Conservation (phyloP, 2,329 filamentous ascomycete species). For the Fusarium sulawesiense region DNA sequence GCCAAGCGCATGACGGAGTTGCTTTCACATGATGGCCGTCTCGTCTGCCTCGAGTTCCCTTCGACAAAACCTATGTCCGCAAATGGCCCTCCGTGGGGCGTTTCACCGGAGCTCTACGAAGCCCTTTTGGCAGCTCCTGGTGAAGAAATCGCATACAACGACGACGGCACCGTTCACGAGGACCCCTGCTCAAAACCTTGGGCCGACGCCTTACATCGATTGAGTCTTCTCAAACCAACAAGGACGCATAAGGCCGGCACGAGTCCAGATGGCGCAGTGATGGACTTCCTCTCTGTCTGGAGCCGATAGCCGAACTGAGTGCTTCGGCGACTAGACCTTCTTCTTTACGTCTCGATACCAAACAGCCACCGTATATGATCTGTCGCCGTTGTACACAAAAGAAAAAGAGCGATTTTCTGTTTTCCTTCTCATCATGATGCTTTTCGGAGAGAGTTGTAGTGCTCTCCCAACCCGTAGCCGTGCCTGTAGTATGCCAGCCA, state of each 20-base stretch:
- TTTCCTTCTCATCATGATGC: constrained; percentile 41
- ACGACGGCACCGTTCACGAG: constrained; percentile 57
- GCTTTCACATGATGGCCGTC: constrained; percentile 60
- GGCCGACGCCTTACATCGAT: constrained; percentile 54
- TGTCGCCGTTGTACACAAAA: constrained; percentile 35
- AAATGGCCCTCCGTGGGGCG: constrained; percentile 78
- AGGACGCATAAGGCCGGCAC: constrained; percentile 62
- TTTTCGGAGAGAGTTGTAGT: constrained; percentile 89
- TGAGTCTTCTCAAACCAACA: constrained; percentile 62
- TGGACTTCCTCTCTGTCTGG: constrained; percentile 68
- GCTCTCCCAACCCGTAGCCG: constrained; percentile 93
- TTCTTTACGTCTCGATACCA: constrained; percentile 42
- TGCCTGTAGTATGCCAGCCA: constrained; percentile 97
- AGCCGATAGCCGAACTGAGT: constrained; percentile 45
- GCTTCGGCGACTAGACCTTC: constrained; percentile 12
- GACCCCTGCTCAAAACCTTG: constrained; percentile 54
- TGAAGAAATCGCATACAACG: constrained; percentile 69
- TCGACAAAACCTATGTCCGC: constrained; percentile 73
- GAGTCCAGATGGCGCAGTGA: constrained; percentile 57
- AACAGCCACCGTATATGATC: constrained; percentile 40
- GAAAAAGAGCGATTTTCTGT: constrained; percentile 39
- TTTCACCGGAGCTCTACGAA: constrained; percentile 76
- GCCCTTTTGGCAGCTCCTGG: constrained; percentile 78
- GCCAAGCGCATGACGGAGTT: constrained; percentile 63
- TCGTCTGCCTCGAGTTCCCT: constrained; percentile 81